Evolutionary conservation across 1,284 basidiomycete genomes (phyloP), one percentile per base, ranked within the genome.

Genomic region (Rhodotorula sp.): DNA sequence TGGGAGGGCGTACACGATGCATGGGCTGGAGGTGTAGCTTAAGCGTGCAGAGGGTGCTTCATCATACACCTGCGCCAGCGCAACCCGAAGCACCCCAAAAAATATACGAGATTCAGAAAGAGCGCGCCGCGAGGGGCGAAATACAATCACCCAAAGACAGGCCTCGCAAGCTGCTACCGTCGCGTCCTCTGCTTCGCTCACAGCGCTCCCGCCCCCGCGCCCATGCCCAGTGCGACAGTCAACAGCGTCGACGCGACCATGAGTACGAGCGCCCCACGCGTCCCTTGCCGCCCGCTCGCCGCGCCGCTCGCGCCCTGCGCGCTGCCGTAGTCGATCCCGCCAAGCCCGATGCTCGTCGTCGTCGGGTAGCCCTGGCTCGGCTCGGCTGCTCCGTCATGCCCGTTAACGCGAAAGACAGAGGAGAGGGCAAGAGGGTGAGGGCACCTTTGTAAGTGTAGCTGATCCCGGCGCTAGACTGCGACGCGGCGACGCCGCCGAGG

Each of bases 371-470:
- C 71, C 19, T 72, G 71, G 0, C 39, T 39, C 1, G 71, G 64
- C 1, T 55, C 55, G 22, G 53, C 70, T 71, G 37, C 12, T 1
- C 36, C 44, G 17, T 3, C 36, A 39, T 21, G 8, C 9, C n/a
- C n/a, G n/a, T n/a, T n/a, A n/a, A n/a, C n/a, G n/a, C n/a, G n/a
- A n/a, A n/a, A n/a, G n/a, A n/a, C n/a, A n/a, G 37, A 8, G 15
- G 29, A 41, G 50, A 21, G 39, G 17, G 39, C 27, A 27, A 54
- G 15, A 3, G 27, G n/a, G 17, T 1, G 10, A 13, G 27, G 58
- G 39, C 2, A 69, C 67, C 71, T 8, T 39, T 69, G 46, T 73
- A 73, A 15, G 71, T 70, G 58, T 69, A 73, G 0, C 56, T 53
- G 58, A 68, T 3, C n/a, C 66, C 70, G 0, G 71, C 71, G 1